Evolutionary conservation across 352 stramenopile genomes (phyloP).

Genomic region (Pythium coloratum): DNA sequence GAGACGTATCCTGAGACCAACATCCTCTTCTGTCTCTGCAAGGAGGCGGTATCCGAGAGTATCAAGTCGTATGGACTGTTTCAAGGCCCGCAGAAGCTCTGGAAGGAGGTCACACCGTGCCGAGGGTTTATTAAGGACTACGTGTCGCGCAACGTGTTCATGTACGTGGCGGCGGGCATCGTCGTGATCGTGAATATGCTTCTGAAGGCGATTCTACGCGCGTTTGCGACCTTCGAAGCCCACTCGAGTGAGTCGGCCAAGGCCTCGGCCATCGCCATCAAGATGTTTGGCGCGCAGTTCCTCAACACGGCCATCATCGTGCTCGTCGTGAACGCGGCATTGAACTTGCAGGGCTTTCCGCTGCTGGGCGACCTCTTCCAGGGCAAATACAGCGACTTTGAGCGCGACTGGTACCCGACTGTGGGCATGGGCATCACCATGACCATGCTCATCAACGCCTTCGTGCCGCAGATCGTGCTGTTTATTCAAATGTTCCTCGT

Average conservation of each 20-base stretch:
- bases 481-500: constrained; percentile 63
- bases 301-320: constrained; percentile 86
- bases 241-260: constrained; percentile 85
- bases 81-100: constrained; percentile 53
- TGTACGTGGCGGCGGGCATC: constrained; percentile 57
- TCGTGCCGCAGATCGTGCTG: constrained; percentile 64
- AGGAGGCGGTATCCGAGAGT: constrained; percentile 40
- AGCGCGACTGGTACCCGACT: constrained; percentile 84
- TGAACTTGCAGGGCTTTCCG: constrained; percentile 36
- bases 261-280: constrained; percentile 66
- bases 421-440: constrained; percentile 87
- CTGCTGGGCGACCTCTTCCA: constrained; percentile 63
- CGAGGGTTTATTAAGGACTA: constrained; percentile 70
- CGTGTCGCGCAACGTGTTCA: constrained; percentile 63
- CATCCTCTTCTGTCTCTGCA: constrained; percentile 77
- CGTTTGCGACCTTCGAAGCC: constrained; percentile 67
- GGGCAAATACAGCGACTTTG: constrained; percentile 81
- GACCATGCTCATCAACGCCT: constrained; percentile 85
- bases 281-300: constrained; percentile 82
- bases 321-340: constrained; percentile 73
- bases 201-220: constrained; percentile 66
- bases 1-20: constrained; percentile 64
- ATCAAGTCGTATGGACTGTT: constrained; percentile 53
- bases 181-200: constrained; percentile 80
- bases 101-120: constrained; percentile 54